Evolutionary conservation across 225 moss, liverwort and hornwort species (phyloP), one percentile per base, ranked within the genome.

Genomic region (Physcomitrium patens): DNA sequence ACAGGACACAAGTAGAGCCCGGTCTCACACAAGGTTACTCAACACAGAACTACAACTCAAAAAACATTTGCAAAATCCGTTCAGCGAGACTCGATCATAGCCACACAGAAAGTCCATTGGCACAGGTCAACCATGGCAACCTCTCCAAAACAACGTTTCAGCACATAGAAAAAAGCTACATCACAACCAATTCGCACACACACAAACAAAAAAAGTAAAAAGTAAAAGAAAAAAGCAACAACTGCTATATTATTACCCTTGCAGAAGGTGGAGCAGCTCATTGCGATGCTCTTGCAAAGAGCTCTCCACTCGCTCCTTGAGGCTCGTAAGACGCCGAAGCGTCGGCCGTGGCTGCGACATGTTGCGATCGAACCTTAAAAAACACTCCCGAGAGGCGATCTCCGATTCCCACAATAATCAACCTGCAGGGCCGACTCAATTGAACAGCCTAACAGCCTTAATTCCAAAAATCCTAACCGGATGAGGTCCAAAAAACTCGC

Each of bases 231-330:
- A 44, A 18, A 69, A 27, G 60, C 19, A 63, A 44, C 4, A 55
- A 42, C 8, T 37, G 31, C 31, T 4, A 41, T 23, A 26, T 17
- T 82, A 93, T 17, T 82, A 93, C 93, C 87, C 81, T 75, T 69
- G 79, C 31, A 91, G 85, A 10, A 93, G 80, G 28, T 78, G 27
- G 18, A 91, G 75, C 24, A 91, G 76, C 42, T 79, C 70, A 69
- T 91, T 87, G 70, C 90, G 83, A 63, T 93, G 52, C 12, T 87
- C 85, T 45, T 54, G 45, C 57, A 93, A 59, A 18, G 83, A 65
- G 53, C 31, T 72, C 70, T 89, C 74, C 61, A 93, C 77, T 28
- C 50, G 81, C 67, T 89, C 85, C 70, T 82, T 85, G 86, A 89
- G 85, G 67, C 85, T 91, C 0, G 76, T 65, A 51, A 84, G 31